phyloP scores from a whole-genome alignment of 2,329 filamentous ascomycete genomes.

The Nigrograna mackinnonii region DNA sequence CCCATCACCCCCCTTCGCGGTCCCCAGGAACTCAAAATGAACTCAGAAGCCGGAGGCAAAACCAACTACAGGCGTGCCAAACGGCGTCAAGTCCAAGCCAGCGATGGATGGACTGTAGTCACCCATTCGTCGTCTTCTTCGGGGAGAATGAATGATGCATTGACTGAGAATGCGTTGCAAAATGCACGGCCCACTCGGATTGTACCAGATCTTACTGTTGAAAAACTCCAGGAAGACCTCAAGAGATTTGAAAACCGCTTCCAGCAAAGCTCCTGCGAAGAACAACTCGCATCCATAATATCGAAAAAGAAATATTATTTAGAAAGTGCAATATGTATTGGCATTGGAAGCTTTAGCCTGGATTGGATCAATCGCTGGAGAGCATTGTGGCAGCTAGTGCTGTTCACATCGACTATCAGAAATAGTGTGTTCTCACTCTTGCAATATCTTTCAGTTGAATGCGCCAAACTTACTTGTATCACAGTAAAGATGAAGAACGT shows the following conservation, averaged over 20 bases:
- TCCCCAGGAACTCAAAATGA: too few species aligned
- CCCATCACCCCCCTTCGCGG: too few species aligned
- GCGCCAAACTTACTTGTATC: background rate
- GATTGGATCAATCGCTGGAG: constrained; percentile 39
- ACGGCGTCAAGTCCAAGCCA: constrained; percentile 27
- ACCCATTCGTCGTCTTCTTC: constrained; percentile 18
- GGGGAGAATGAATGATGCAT: constrained; percentile 4
- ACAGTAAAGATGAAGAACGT: background rate
- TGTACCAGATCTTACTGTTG: constrained; percentile 26
- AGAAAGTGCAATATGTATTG: constrained; percentile 35
- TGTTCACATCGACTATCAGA: constrained; percentile 31
- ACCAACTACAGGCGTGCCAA: constrained; percentile 32
- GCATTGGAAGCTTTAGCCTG: constrained; percentile 38
- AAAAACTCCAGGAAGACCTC: constrained; percentile 26
- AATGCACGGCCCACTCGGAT: constrained; percentile 16
- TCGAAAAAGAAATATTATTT: constrained; percentile 15
- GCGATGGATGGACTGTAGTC: constrained; percentile 43
- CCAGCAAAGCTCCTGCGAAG: constrained; percentile 22
- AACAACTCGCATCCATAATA: constrained; percentile 18
- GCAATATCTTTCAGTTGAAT: background rate
- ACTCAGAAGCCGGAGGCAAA: too few species aligned
- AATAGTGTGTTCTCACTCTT: constrained; percentile 9
- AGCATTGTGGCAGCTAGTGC: constrained; percentile 41
- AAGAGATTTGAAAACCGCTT: constrained; percentile 24
- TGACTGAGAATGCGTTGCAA: constrained; percentile 2